These are phyloP conservation scores for Tilletia indica DNA, from an alignment of 1,284 basidiomycete species.

Conservation along the genomic window DNA sequence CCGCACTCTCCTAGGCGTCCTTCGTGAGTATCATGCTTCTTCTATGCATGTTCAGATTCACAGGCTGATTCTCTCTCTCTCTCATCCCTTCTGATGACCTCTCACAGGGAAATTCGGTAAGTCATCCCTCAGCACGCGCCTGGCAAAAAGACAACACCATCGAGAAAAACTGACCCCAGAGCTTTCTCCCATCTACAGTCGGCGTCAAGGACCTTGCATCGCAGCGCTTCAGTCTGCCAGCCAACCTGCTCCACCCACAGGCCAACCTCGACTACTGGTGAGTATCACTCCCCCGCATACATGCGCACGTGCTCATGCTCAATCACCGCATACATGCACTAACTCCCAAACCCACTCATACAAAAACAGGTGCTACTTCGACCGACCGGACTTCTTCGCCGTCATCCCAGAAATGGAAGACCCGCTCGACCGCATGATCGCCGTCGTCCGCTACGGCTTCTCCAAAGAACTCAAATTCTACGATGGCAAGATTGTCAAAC, in stretches of 20 bases:
- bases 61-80: too few species aligned
- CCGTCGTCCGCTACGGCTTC: constrained; percentile 16
- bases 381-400: constrained; percentile 17
- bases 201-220: constrained; percentile 14
- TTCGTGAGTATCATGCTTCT: not conserved
- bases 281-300: not conserved
- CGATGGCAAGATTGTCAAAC: constrained; percentile 5
- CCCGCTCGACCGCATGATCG: constrained; percentile 19
- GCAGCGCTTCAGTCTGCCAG: not conserved
- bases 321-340: not conserved
- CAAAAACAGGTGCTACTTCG: constrained; percentile 10
- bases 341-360: not conserved
- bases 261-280: constrained; percentile 6
- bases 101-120: not conserved
- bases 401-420: constrained; percentile 7
- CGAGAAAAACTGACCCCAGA: not conserved
- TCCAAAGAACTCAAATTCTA: constrained; percentile 17
- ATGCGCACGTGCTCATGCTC: not conserved
- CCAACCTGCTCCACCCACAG: not conserved
- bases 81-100: not conserved
- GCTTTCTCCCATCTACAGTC: not conserved
- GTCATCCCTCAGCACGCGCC: not conserved
- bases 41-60: too few species aligned
- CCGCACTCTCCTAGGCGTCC: not conserved
- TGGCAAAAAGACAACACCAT: not conserved